Conservation (phyloP, 305 asterid species). For the Fraxinus dipetala region DNA sequence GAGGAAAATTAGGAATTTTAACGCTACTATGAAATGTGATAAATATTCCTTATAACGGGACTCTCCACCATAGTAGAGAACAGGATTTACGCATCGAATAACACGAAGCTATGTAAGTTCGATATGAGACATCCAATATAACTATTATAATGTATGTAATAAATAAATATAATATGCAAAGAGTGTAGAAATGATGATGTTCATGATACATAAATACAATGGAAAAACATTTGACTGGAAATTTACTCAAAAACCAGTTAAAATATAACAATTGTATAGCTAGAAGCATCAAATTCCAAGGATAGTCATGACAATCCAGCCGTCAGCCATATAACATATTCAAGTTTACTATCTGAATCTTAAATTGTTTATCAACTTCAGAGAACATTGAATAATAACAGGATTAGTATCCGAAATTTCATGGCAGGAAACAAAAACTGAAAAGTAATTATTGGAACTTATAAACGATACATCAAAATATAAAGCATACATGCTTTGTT, state of each 20-base stretch:
- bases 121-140: not conserved
- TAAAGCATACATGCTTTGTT: slow-evolving; percentile 42
- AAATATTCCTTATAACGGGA: not conserved
- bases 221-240: not conserved
- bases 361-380: not conserved
- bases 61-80: not conserved
- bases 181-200: not conserved
- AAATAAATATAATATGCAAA: no score
- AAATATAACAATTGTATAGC: not conserved
- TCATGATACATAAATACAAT: not conserved
- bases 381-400: not conserved
- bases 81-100: not conserved
- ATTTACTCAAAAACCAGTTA: not conserved
- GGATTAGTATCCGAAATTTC: not conserved
- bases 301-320: not conserved
- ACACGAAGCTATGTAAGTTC: not conserved
- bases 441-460: slow-evolving; percentile 11
- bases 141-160: not conserved
- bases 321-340: not conserved
- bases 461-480: slow-evolving; percentile 4
- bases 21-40: not conserved
- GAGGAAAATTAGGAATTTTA: not conserved
- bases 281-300: not conserved
- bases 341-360: not conserved
- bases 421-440: not conserved